These are phyloP conservation scores for Trichoderma koningiopsis DNA, from an alignment of 2,329 filamentous ascomycete species.

Conservation along the genomic window DNA sequence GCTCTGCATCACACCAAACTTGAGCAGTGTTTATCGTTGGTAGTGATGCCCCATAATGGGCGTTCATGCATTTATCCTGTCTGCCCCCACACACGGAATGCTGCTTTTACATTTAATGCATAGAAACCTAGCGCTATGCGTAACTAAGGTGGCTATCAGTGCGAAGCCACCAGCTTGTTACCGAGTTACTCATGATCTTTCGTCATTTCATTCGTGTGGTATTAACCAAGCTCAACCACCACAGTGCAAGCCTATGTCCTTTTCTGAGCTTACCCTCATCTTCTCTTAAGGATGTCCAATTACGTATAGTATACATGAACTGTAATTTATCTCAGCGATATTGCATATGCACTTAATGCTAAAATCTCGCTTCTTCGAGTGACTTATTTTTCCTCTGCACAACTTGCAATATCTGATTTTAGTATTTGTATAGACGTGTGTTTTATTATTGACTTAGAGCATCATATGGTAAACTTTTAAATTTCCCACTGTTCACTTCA, in stretches of 20 bases:
- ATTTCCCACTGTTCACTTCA: not conserved
- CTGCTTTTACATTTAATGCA: not conserved
- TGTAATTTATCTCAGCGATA: not conserved
- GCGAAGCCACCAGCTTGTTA: not conserved
- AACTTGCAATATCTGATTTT: no score
- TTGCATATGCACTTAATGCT: not conserved
- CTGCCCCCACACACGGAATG: not conserved
- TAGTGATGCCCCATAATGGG: constrained; percentile 4
- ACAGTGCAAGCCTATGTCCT: not conserved
- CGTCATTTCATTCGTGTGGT: not conserved
- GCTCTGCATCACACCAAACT: not conserved
- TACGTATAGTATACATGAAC: not conserved
- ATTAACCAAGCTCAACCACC: not conserved
- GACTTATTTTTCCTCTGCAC: no score
- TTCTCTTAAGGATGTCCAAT: not conserved
- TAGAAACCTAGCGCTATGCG: not conserved
- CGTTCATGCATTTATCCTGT: not conserved
- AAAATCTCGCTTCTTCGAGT: not conserved
- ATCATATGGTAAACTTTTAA: not conserved
- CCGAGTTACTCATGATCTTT: not conserved
- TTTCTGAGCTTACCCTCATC: not conserved
- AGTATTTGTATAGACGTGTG: no score
- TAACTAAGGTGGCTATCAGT: not conserved
- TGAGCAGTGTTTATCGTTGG: not conserved
- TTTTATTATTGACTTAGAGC: not conserved